A percentile compares a stretch with the other conserved stretches of the same genome.
These are phyloP conservation scores for Rauvolfia tetraphylla DNA, from an alignment of 257 asterid species.

Conservation along the genomic window DNA sequence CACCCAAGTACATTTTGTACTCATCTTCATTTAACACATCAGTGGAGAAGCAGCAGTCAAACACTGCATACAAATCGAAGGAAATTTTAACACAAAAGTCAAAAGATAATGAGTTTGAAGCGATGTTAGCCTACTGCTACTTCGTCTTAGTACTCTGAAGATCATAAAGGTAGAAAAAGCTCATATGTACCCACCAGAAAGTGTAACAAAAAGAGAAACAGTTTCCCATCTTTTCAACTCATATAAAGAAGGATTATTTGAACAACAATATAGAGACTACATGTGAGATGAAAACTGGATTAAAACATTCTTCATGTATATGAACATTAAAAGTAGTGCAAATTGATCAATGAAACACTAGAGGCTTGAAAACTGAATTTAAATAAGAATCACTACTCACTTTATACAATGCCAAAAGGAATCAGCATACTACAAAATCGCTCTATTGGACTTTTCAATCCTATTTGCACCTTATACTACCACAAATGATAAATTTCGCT, in stretches of 20 bases:
- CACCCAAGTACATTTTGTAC: conserved; percentile 81
- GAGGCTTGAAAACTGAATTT: not conserved
- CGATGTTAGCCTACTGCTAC: not conserved
- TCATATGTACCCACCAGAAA: not conserved
- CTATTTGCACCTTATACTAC: not conserved
- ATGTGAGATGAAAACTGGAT: not conserved
- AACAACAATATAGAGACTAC: not conserved
- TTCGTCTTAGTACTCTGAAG: not conserved
- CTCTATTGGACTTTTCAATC: not conserved
- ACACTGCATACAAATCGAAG: conserved; percentile 54
- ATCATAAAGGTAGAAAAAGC: not conserved
- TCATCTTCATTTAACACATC: conserved; percentile 89
- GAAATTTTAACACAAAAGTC: not conserved
- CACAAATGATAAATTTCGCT: not conserved
- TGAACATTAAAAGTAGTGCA: not conserved
- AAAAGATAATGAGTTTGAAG: not conserved
- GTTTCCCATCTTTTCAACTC: not conserved
- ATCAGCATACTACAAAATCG: not conserved
- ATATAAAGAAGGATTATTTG: not conserved
- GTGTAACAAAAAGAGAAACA: too few relatives aligned
- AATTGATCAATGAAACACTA: not conserved
- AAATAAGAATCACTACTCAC: not conserved
- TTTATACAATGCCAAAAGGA: not conserved
- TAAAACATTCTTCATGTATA: not conserved
- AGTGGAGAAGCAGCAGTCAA: conserved; percentile 98